Conservation (phyloP, 1,284 basidiomycete genomes). For the Psilocybe mexicana region DNA sequence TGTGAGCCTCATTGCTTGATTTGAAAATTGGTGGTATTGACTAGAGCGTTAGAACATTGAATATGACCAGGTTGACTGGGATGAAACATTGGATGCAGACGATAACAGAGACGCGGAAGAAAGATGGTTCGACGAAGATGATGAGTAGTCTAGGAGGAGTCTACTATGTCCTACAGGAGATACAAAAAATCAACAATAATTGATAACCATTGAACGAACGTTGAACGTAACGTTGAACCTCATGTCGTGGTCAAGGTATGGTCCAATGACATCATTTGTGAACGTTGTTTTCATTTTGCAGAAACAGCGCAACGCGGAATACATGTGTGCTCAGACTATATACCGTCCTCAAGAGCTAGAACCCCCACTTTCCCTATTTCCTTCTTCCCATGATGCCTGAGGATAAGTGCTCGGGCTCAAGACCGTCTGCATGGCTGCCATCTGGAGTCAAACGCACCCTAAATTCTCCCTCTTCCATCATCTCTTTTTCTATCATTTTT, state of each 20-base stretch:
- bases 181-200: no score
- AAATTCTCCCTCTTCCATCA: neutral
- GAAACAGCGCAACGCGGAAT: conserved; percentile 18
- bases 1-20: conserved; percentile 40
- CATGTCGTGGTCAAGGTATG: neutral
- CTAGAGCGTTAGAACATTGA: conserved; percentile 52
- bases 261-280: no score
- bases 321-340: conserved; percentile 4
- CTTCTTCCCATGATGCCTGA: conserved; percentile 8
- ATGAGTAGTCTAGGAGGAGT: neutral
- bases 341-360: neutral
- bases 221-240: no score
- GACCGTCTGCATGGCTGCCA: neutral
- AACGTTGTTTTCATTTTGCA: conserved; percentile 4
- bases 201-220: no score
- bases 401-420: conserved; percentile 5
- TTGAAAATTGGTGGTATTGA: neutral
- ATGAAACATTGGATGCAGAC: conserved; percentile 64
- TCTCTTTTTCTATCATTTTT: conserved; percentile 8
- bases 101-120: conserved; percentile 67
- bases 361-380: neutral
- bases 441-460: neutral
- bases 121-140: conserved; percentile 63
- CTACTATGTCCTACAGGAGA: no score
- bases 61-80: conserved; percentile 76